Percentiles rank a stretch among this genome's conserved stretches.
Conservation (phyloP, 192 early-diverging fungal genomes). For the Diversispora epigaea region DNA sequence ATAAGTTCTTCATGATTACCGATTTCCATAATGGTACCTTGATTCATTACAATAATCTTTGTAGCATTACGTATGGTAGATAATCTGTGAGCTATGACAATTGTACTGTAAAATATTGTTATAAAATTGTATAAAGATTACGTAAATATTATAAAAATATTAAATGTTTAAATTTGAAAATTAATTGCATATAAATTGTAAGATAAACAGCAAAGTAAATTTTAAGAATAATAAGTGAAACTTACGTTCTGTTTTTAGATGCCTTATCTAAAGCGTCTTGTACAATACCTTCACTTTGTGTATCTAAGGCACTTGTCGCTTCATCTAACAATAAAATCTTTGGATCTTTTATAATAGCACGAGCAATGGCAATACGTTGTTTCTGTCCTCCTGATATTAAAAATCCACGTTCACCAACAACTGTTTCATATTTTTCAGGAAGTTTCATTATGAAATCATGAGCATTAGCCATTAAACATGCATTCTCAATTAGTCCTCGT, state of each 20-base stretch:
- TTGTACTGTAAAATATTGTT: slow-evolving; percentile 47
- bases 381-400: slow-evolving; percentile 92
- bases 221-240: no score
- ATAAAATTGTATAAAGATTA: no score
- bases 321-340: slow-evolving; percentile 86
- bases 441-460: slow-evolving; percentile 74
- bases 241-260: slow-evolving; percentile 59
- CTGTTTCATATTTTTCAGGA: slow-evolving; percentile 80
- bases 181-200: no score
- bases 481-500: slow-evolving; percentile 47
- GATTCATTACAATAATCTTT: slow-evolving; percentile 75
- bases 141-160: no score
- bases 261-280: slow-evolving; percentile 79
- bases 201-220: no score
- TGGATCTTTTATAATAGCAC: slow-evolving; percentile 88
- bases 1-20: slow-evolving; percentile 75
- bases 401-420: slow-evolving; percentile 83
- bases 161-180: no score
- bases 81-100: slow-evolving; percentile 82
- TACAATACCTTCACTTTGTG: slow-evolving; percentile 69
- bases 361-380: slow-evolving; percentile 95
- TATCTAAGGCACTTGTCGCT: slow-evolving; percentile 86
- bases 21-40: slow-evolving; percentile 61
- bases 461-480: slow-evolving; percentile 68
- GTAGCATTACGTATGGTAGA: slow-evolving; percentile 82